phyloP scores from a whole-genome alignment of 306 rosid genomes.

The Vicia villosa region DNA sequence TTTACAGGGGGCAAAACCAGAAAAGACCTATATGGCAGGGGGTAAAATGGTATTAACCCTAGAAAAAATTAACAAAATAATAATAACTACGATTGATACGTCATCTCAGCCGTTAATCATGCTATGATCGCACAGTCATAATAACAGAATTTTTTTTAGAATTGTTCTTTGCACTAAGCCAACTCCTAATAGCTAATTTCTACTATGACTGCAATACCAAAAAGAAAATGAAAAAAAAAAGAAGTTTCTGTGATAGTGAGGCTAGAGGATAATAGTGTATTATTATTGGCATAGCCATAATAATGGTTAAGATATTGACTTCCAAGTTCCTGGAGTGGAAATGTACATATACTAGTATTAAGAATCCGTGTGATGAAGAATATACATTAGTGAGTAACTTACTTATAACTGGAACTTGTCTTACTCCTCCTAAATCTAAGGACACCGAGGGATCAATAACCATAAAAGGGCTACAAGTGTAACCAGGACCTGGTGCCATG shows the following conservation, averaged over 20 bases:
- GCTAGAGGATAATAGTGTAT: not conserved
- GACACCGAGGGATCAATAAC: conserved; percentile 60
- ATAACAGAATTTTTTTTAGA: conserved; percentile 51
- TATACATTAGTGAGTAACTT: conserved; percentile 33
- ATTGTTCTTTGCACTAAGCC: conserved; percentile 61
- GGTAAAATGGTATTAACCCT: no score
- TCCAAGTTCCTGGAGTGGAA: conserved; percentile 73
- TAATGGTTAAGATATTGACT: conserved; percentile 37
- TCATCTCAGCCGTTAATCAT: no score
- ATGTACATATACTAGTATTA: conserved; percentile 9
- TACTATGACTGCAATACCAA: conserved; percentile 59
- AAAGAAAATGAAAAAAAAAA: not conserved
- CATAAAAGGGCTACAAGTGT: conserved; percentile 65
- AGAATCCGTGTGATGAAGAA: not conserved
- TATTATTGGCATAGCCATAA: not conserved
- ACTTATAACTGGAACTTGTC: conserved; percentile 68
- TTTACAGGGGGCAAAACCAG: no score
- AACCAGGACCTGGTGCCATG: conserved; percentile 79
- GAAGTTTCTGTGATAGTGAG: not conserved
- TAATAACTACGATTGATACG: no score
- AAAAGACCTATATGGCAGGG: no score
- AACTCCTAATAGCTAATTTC: conserved; percentile 55
- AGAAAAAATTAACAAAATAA: no score
- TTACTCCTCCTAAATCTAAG: conserved; percentile 57
- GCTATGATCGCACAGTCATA: no score